These are phyloP conservation scores for Nephelium lappaceum DNA, from an alignment of 345 rosid species.

Conservation along the genomic window DNA sequence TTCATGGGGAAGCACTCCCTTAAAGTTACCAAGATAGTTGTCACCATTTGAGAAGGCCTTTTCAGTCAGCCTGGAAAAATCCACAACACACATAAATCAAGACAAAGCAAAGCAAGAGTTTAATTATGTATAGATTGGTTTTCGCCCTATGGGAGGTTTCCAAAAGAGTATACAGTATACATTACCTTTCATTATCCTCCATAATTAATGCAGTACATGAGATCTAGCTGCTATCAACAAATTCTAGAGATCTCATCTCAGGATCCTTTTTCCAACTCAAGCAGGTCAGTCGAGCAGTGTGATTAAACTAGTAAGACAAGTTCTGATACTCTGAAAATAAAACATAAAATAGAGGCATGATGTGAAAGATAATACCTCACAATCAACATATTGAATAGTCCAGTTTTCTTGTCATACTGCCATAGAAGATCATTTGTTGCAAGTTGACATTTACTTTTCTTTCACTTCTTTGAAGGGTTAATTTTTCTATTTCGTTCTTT, in stretches of 20 bases:
- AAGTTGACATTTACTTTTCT: background rate
- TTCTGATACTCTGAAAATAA: conserved; percentile 7
- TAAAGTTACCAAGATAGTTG: conserved; percentile 59
- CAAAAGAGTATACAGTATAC: background rate
- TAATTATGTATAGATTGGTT: background rate
- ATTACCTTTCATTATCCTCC: conserved; percentile 32
- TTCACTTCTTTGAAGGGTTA: background rate
- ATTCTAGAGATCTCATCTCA: background rate
- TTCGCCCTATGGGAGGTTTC: conserved; percentile 1
- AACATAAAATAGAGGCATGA: background rate
- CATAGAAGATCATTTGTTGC: background rate
- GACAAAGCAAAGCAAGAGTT: background rate
- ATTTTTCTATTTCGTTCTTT: background rate
- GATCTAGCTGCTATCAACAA: conserved; percentile 13
- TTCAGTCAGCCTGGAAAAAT: conserved; percentile 43
- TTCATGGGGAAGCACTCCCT: conserved; percentile 69
- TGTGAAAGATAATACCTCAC: background rate
- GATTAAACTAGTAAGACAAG: background rate
- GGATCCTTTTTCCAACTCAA: conserved; percentile 11
- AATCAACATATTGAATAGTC: background rate
- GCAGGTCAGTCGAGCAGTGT: background rate
- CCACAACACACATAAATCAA: background rate
- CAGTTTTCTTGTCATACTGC: background rate
- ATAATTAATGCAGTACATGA: conserved; percentile 10
- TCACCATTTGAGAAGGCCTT: conserved; percentile 70